A percentile compares a stretch with the other conserved stretches of the same genome.
Evolutionary conservation across 805 yeast species (phyloP).

Genomic region (Candida yuanshanica): DNA sequence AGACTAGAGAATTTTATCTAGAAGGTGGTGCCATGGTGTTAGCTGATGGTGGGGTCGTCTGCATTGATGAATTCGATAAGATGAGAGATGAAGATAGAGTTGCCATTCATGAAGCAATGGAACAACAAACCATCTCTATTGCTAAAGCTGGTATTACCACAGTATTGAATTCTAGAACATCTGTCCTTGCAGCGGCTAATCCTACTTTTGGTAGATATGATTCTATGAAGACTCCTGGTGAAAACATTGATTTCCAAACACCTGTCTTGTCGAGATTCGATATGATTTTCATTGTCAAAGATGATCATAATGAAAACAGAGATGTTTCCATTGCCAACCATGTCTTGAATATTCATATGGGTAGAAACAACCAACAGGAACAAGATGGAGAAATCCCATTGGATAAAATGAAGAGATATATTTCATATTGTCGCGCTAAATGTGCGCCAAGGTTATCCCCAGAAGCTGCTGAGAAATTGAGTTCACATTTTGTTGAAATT

Average conservation of each 20-base stretch:
- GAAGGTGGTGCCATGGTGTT: conserved; percentile 99
- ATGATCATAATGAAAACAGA: conserved; percentile 81
- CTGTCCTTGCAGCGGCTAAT: conserved; percentile 96
- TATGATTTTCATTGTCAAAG: conserved; percentile 96
- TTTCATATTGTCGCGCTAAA: conserved; percentile 80
- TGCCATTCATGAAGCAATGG: conserved; percentile 99
- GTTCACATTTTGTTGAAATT: conserved; percentile 89
- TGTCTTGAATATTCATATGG: conserved; percentile 92
- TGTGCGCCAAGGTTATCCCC: conserved; percentile 91
- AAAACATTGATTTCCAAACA: conserved; percentile 95
- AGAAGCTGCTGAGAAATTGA: conserved; percentile 84
- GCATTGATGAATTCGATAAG: conserved; percentile 98
- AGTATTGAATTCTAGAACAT: conserved; percentile 89
- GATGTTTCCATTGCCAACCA: conserved; percentile 91
- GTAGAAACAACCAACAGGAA: conserved; percentile 54
- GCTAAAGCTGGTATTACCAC: conserved; percentile 99
- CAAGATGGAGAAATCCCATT: conserved; percentile 75
- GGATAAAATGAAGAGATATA: conserved; percentile 85
- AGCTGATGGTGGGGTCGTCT: conserved; percentile 98
- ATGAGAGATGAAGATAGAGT: conserved; percentile 99
- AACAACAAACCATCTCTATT: conserved; percentile 96
- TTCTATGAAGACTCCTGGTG: conserved; percentile 94
- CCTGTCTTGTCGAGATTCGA: conserved; percentile 96
- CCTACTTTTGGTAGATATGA: conserved; percentile 97
- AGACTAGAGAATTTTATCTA: conserved; percentile 83